phyloP scores from a whole-genome alignment of 1,284 basidiomycete genomes.

The Cutaneotrichosporon curvatum region DNA sequence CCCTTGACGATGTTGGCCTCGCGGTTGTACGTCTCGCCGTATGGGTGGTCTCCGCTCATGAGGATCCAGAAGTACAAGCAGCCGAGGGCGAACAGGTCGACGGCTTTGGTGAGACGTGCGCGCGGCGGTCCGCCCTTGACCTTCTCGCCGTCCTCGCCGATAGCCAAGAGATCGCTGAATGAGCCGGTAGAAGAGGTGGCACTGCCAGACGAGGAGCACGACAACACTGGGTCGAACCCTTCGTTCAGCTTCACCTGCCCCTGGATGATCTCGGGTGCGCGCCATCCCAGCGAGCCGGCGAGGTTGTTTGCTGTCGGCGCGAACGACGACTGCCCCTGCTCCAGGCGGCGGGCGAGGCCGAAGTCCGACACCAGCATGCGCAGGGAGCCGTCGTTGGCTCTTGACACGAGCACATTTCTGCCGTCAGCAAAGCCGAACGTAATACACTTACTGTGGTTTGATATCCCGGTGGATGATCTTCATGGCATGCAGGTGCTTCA shows the following conservation, averaged over 20 bases:
- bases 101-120: constrained; percentile 71
- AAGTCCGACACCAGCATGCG: constrained; percentile 94
- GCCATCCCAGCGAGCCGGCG: constrained; percentile 88
- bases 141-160: constrained; percentile 12
- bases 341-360: constrained; percentile 84
- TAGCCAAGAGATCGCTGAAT: constrained; percentile 9
- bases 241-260: constrained; percentile 87
- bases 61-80: constrained; percentile 89
- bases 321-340: constrained; percentile 88
- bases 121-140: constrained; percentile 7
- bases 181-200: constrained; percentile 27
- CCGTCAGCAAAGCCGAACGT: constrained; percentile 6
- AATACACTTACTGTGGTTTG: constrained; percentile 66
- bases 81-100: constrained; percentile 89
- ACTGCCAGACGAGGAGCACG: constrained; percentile 37
- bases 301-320: constrained; percentile 63
- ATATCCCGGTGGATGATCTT: constrained; percentile 98
- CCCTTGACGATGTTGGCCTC: constrained; percentile 86
- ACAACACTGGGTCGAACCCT: constrained; percentile 56
- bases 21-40: constrained; percentile 79
- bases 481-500: constrained; percentile 85
- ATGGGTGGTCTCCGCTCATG: constrained; percentile 81
- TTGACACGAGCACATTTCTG: constrained; percentile 82
- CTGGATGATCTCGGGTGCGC: constrained; percentile 84
- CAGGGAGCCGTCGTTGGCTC: constrained; percentile 58